Percentiles rank a stretch among this genome's conserved stretches.
Conservation (phyloP, 202 grass and related monocot species). For the Zizania palustris region DNA sequence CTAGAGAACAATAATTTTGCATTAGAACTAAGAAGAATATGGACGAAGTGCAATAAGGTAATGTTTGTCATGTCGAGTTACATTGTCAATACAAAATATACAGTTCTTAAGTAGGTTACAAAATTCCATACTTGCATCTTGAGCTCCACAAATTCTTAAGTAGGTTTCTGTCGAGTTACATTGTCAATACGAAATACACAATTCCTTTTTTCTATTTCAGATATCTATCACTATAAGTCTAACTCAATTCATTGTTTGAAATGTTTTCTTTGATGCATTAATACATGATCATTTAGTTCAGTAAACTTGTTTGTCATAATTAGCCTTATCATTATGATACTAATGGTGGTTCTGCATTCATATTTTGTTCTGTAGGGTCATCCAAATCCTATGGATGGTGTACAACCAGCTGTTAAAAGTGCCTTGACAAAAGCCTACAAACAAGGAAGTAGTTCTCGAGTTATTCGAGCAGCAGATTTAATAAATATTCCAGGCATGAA, state of each 20-base stretch:
- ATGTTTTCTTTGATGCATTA: slow-evolving; percentile 17
- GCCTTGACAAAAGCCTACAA: slow-evolving; percentile 96
- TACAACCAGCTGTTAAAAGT: slow-evolving; percentile 87
- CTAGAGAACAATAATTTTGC: not conserved
- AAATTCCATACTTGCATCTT: not conserved
- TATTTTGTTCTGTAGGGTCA: slow-evolving; percentile 55
- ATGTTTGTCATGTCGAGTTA: not conserved
- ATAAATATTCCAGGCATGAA: slow-evolving; percentile 84
- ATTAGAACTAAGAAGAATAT: not conserved
- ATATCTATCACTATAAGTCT: not conserved
- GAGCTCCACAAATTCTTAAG: not conserved
- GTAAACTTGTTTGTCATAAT: slow-evolving; percentile 22
- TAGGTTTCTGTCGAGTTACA: not conserved
- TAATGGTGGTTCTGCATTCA: slow-evolving; percentile 2
- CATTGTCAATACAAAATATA: too few relatives aligned
- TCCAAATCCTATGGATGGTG: slow-evolving; percentile 88
- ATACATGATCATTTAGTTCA: not conserved
- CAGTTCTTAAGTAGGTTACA: too few relatives aligned
- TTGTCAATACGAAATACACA: slow-evolving; percentile 4
- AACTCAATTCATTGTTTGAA: not conserved
- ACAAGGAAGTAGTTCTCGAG: slow-evolving; percentile 79
- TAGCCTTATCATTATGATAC: slow-evolving; percentile 14
- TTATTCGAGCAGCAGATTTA: slow-evolving; percentile 81
- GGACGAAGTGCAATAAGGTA: not conserved
- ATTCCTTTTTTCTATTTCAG: not conserved